Evolutionary conservation across 768 basidiomycete genomes (phyloP).

Genomic region (Russula griseocarnosa): DNA sequence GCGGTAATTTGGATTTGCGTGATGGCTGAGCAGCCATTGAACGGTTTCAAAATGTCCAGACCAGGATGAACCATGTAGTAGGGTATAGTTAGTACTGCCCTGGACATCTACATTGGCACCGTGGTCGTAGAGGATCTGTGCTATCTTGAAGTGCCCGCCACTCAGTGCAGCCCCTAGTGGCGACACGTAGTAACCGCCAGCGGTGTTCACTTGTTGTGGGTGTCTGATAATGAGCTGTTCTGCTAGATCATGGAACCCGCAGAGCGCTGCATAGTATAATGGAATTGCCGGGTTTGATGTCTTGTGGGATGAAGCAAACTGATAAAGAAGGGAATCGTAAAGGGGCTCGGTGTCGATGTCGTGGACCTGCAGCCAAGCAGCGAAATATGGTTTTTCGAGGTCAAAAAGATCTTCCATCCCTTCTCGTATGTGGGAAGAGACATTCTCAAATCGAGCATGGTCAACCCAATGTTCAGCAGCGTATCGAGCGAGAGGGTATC

Average conservation of each 20-base stretch:
- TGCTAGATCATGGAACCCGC: not conserved
- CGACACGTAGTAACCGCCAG: not conserved
- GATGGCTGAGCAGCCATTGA: not conserved
- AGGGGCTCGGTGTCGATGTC: not conserved
- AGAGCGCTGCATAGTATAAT: not conserved
- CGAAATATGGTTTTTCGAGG: not conserved
- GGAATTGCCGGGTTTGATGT: not conserved
- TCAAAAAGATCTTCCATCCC: not conserved
- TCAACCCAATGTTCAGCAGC: not conserved
- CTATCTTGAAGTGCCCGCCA: not conserved
- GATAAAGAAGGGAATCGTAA: rapidly evolving
- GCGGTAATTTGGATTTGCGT: not conserved
- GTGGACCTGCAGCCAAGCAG: not conserved
- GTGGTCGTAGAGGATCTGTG: not conserved
- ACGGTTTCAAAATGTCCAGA: not conserved
- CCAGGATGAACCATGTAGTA: not conserved
- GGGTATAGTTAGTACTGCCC: not conserved
- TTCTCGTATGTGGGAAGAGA: no score
- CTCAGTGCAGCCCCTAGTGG: not conserved
- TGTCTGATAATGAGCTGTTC: not conserved
- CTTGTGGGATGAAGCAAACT: not conserved
- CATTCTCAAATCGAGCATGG: not conserved
- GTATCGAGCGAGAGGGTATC: not conserved
- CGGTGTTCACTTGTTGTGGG: not conserved
- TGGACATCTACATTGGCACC: not conserved